Evolutionary conservation across 257 asterid genomes (phyloP).

Genomic region (Solanum ossicruentum): DNA sequence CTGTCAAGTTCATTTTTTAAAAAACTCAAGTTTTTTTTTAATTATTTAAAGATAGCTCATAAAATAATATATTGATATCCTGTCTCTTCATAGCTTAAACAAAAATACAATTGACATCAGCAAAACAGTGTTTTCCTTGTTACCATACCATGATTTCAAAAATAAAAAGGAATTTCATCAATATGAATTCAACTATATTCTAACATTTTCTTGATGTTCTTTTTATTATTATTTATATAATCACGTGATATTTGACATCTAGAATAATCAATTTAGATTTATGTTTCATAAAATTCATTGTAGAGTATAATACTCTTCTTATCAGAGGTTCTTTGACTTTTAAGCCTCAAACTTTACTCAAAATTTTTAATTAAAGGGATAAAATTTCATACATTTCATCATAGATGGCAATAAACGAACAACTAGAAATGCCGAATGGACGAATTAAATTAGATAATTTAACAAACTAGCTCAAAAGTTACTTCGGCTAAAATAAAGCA

Average conservation of each 20-base stretch:
- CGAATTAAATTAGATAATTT: no score
- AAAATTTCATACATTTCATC: no score
- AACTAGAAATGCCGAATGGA: no score
- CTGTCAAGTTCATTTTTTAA: not conserved
- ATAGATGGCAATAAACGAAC: no score
- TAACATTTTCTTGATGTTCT: not conserved
- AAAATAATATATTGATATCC: not conserved
- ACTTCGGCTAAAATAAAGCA: no score
- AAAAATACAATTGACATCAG: not conserved
- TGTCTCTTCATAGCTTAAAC: not conserved
- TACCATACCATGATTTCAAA: not conserved
- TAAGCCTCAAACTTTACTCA: fast-evolving
- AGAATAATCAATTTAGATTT: not conserved
- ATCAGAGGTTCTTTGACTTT: not conserved
- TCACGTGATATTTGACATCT: not conserved
- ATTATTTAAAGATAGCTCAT: not conserved
- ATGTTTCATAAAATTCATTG: no score
- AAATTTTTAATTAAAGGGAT: no score
- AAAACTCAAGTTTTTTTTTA: not conserved
- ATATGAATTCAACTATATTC: no score
- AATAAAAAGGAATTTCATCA: not conserved
- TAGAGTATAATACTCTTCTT: no score
- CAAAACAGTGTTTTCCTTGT: not conserved
- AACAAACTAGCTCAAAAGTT: no score
- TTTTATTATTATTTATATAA: no score